These are phyloP conservation scores for Magnusiomyces suaveolens DNA, from an alignment of 1,139 yeast species.

Conservation along the genomic window DNA sequence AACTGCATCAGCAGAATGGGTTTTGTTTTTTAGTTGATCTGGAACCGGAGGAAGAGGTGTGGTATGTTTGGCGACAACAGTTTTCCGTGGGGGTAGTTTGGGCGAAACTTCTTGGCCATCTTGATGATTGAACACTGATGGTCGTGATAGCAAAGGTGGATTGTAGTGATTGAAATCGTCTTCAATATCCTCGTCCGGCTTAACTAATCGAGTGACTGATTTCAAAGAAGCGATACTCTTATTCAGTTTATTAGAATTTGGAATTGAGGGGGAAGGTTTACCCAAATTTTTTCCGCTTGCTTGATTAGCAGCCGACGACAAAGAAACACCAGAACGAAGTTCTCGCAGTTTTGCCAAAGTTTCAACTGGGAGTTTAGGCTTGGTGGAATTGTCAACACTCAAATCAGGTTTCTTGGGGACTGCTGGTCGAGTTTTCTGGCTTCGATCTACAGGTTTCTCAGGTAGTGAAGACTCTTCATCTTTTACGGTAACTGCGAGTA, in stretches of 20 bases:
- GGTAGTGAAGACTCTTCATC: not conserved
- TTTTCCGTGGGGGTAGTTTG: constrained; percentile 5
- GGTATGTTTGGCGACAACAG: not conserved
- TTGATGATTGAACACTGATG: not conserved
- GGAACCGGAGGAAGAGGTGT: constrained; percentile 12
- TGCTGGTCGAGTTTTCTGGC: constrained; percentile 5
- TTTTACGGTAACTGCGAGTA: constrained; percentile 1
- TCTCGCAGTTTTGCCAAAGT: constrained; percentile 21
- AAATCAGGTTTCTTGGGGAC: constrained; percentile 10
- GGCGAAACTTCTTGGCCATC: constrained; percentile 1
- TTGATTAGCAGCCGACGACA: constrained; percentile 10
- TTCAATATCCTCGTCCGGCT: not conserved
- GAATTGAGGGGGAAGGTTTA: constrained; percentile 14
- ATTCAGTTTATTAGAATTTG: not conserved
- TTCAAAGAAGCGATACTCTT: not conserved
- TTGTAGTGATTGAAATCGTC: constrained; percentile 1
- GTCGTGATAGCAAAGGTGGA: constrained; percentile 7
- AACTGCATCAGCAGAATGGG: not conserved
- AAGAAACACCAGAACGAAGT: constrained; percentile 19
- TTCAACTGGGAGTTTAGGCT: constrained; percentile 13
- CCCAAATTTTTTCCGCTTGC: constrained; percentile 18
- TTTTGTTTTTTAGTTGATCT: constrained; percentile 2
- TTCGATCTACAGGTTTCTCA: not conserved
- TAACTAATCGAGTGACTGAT: not conserved
- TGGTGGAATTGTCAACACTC: not conserved